Evolutionary conservation across 2,329 filamentous ascomycete species (phyloP), one percentile per base, ranked within the genome.

Genomic region (Alternaria longipes): DNA sequence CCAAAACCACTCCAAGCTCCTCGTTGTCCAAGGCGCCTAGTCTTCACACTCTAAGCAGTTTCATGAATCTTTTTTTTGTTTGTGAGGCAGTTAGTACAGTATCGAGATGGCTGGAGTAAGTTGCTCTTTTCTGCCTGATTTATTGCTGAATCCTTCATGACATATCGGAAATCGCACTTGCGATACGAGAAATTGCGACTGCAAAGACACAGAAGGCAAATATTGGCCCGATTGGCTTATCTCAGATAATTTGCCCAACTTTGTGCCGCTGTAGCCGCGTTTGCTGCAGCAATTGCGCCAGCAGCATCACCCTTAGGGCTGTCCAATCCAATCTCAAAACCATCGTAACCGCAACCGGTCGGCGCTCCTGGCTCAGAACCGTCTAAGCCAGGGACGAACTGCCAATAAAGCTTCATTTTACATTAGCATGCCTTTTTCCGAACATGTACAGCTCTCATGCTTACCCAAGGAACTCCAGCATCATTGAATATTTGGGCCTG

Each of bases 261-360:
- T 46, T 54, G 52, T 16, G 52, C 52, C 18, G 52, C 52, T 22
- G 52, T 16, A 20, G 52, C 52, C 1, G 52, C 9, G 12, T 22
- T 54, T 14, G 52, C 40, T 38, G 52, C 52, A 46, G 12, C 28
- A 26, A 54, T 54, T 12, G 28, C 52, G 28, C 52, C 20, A 32
- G 52, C 40, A n/a, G 45, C 40, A 54, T 54, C 41, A 11, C 52
- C 52, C 52, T 54, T 54, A 3, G 52, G 20, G 41, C 52, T 54
- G 26, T 34, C 11, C 41, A 54, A 24, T 1, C 52, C 52, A 28
- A 54, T 45, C 20, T 54, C 52, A 6, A 54, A 54, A 18, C 40
- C 32, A 28, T 54, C 52, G 18, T 54, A 54, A 3, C 52, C 52
- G n/a, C 52, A 54, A 8, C 38, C 36, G 4, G 20, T 34, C 1